A percentile compares a stretch with the other conserved stretches of the same genome.
Evolutionary conservation across 2,329 filamentous ascomycete species (phyloP).

Genomic region (Exutisphaerella laricina): DNA sequence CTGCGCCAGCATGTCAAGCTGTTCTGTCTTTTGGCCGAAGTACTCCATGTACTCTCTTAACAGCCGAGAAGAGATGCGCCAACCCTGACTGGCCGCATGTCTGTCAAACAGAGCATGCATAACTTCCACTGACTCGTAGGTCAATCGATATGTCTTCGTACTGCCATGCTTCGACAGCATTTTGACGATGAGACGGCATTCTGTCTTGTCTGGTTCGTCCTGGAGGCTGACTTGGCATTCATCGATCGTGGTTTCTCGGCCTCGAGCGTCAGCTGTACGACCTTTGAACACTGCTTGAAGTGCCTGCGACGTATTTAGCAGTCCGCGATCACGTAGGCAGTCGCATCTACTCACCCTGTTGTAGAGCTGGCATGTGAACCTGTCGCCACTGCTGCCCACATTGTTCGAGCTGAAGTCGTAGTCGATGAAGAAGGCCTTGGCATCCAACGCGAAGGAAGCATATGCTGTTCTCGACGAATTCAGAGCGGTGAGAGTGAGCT

Average conservation of each 20-base stretch:
- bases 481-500: slow-evolving; percentile 69
- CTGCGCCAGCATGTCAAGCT: slow-evolving; percentile 70
- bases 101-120: slow-evolving; percentile 71
- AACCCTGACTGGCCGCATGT: slow-evolving; percentile 60
- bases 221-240: slow-evolving; percentile 68
- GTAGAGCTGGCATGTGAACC: slow-evolving; percentile 70
- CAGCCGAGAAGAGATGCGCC: slow-evolving; percentile 66
- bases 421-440: slow-evolving; percentile 63
- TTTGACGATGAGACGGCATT: slow-evolving; percentile 68
- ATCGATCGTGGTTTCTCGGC: slow-evolving; percentile 66
- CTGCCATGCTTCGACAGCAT: slow-evolving; percentile 70
- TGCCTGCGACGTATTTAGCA: slow-evolving; percentile 21
- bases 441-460: slow-evolving; percentile 63
- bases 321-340: not conserved
- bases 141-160: slow-evolving; percentile 69
- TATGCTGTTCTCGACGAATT: slow-evolving; percentile 80
- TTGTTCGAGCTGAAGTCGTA: slow-evolving; percentile 54
- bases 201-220: slow-evolving; percentile 60
- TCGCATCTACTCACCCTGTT: slow-evolving; percentile 52
- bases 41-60: slow-evolving; percentile 73
- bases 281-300: slow-evolving; percentile 70
- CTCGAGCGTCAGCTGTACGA: slow-evolving; percentile 57
- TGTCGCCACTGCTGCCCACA: slow-evolving; percentile 27
- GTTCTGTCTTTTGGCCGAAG: slow-evolving; percentile 73
- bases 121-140: slow-evolving; percentile 68